Conservation (phyloP, 176 grass and related monocot species). For the Saccharum officinarum region DNA sequence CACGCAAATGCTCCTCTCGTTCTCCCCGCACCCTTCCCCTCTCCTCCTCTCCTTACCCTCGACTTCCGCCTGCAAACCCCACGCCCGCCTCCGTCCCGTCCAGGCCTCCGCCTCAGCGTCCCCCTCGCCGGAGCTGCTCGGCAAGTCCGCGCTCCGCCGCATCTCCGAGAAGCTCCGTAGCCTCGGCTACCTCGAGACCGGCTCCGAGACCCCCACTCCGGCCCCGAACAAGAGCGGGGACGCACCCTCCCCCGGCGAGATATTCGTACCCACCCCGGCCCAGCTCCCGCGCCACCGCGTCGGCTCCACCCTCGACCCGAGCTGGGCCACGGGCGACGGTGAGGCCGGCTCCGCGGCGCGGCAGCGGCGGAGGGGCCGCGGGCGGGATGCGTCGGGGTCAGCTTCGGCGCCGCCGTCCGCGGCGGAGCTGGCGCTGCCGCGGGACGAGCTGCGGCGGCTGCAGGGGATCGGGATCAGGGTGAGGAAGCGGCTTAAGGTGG, state of each 20-base stretch:
- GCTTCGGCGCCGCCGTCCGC: slow-evolving; percentile 39
- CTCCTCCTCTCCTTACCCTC: slow-evolving; percentile 7
- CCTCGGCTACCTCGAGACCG: slow-evolving; percentile 63
- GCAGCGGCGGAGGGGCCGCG: slow-evolving; percentile 29
- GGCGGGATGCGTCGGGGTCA: slow-evolving; percentile 16
- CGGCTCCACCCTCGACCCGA: slow-evolving; percentile 70
- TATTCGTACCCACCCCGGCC: slow-evolving; percentile 71
- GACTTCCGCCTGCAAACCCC: not conserved
- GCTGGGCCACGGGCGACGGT: slow-evolving; percentile 60
- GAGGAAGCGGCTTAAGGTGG: slow-evolving; percentile 59
- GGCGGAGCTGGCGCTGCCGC: slow-evolving; percentile 73
- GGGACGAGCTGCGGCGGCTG: slow-evolving; percentile 61
- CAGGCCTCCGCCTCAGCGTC: not conserved
- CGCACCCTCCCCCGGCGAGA: slow-evolving; percentile 59
- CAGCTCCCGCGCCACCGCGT: slow-evolving; percentile 63
- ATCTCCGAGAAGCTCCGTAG: slow-evolving; percentile 93
- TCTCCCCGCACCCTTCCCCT: slow-evolving; percentile 40
- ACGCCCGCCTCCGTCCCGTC: slow-evolving; percentile 8
- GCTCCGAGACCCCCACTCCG: not conserved
- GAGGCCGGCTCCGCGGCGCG: slow-evolving; percentile 9
- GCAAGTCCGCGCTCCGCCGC: slow-evolving; percentile 67
- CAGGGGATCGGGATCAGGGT: slow-evolving; percentile 59
- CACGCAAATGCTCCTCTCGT: slow-evolving; percentile 45
- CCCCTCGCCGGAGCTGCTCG: slow-evolving; percentile 45
- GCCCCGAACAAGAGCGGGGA: not conserved